A percentile compares a stretch with the other conserved stretches of the same genome.
phyloP scores from a whole-genome alignment of 768 basidiomycete species.

The Lentinus tigrinus region DNA sequence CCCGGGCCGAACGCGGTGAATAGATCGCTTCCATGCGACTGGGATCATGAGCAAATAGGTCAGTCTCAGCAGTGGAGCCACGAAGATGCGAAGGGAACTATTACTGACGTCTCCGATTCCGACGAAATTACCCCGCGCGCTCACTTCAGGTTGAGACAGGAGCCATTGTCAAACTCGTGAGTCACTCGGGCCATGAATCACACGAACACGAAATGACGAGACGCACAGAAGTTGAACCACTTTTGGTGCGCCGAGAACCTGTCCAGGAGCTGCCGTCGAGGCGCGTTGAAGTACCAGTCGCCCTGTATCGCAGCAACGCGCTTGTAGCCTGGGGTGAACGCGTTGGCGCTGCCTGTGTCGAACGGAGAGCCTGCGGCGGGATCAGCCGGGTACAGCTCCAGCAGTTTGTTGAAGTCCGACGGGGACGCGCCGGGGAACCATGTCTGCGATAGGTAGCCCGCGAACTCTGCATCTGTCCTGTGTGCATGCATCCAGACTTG shows the following conservation, averaged over 20 bases:
- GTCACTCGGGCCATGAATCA: too few relatives aligned
- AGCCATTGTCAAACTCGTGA: too few relatives aligned
- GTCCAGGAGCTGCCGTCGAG: slow-evolving; percentile 23
- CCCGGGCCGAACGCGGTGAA: slow-evolving; percentile 39
- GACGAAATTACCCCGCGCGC: slow-evolving; percentile 7
- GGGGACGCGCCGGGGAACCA: slow-evolving; percentile 24
- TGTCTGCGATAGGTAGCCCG: slow-evolving; percentile 13
- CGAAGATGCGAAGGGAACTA: slow-evolving; percentile 3
- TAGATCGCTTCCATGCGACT: slow-evolving; percentile 47
- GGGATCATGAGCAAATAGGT: not conserved
- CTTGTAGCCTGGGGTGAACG: slow-evolving; percentile 40
- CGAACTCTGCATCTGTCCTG: slow-evolving; percentile 26
- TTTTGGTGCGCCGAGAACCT: slow-evolving; percentile 18
- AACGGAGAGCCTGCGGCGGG: slow-evolving; percentile 51
- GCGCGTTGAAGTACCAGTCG: slow-evolving; percentile 26
- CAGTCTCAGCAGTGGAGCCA: not conserved
- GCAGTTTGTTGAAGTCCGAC: slow-evolving; percentile 15
- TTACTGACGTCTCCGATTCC: slow-evolving; percentile 3
- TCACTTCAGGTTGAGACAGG: slow-evolving; percentile 31
- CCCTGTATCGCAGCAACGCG: slow-evolving; percentile 30
- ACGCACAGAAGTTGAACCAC: slow-evolving; percentile 20
- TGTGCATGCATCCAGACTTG: not conserved
- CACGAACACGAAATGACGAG: not conserved
- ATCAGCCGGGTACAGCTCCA: slow-evolving; percentile 28
- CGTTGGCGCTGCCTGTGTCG: slow-evolving; percentile 45